phyloP scores from a whole-genome alignment of 257 asterid genomes.

The Euphrasia confusa region DNA sequence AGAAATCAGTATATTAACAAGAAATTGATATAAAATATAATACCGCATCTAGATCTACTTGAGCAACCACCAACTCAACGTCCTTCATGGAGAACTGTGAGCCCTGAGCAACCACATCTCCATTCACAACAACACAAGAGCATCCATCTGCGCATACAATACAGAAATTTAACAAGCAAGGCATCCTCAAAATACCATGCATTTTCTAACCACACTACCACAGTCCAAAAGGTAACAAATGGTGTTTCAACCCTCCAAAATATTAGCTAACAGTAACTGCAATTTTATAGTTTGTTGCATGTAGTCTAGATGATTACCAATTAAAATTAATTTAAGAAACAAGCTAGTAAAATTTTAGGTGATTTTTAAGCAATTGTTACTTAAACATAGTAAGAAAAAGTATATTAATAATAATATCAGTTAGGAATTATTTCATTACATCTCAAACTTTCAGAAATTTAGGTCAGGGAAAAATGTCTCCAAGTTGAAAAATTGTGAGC shows the following conservation, averaged over 20 bases:
- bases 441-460: background rate
- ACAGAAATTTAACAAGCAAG: slow-evolving; percentile 18
- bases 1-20: slow-evolving; percentile 14
- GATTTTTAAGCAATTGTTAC: slow-evolving; percentile 13
- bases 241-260: slow-evolving; percentile 1
- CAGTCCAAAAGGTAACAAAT: slow-evolving; percentile 3
- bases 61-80: slow-evolving; percentile 90
- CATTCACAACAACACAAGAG: slow-evolving; percentile 83
- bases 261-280: slow-evolving; percentile 15
- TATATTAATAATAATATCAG: background rate
- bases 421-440: too few species aligned
- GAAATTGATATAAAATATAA: slow-evolving; percentile 35
- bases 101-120: slow-evolving; percentile 92
- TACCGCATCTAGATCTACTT: slow-evolving; percentile 96
- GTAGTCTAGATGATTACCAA: background rate
- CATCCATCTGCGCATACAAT: slow-evolving; percentile 82
- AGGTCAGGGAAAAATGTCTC: slow-evolving; percentile 5
- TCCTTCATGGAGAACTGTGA: slow-evolving; percentile 91
- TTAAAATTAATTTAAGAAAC: background rate
- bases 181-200: slow-evolving; percentile 19
- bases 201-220: background rate
- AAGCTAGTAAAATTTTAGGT: slow-evolving; percentile 11
- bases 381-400: background rate
- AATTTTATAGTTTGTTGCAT: background rate
- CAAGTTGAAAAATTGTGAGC: slow-evolving; percentile 17